These are phyloP conservation scores for Tuber borchii DNA, from an alignment of 495 filamentous ascomycete genomes.

Conservation along the genomic window DNA sequence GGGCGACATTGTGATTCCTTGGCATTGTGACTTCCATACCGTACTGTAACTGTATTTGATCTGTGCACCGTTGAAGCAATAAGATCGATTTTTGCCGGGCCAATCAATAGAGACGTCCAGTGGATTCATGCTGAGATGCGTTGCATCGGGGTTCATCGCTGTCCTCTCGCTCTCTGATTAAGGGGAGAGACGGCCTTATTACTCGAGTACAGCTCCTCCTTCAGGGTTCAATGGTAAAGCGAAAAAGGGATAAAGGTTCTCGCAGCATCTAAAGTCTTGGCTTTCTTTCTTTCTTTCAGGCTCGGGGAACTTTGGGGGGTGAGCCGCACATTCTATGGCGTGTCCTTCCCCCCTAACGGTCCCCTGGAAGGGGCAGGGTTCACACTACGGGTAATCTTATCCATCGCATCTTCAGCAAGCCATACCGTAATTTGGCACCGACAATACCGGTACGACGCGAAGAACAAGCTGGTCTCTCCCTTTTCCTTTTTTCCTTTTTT, in stretches of 20 bases:
- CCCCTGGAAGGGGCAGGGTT: neutral
- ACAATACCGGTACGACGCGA: constrained; percentile 1
- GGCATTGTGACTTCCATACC: no score
- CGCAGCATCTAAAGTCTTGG: neutral
- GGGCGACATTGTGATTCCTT: neutral
- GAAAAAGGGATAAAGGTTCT: neutral
- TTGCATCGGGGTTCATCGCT: neutral
- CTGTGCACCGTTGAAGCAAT: neutral
- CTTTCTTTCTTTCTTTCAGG: neutral
- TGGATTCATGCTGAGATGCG: neutral
- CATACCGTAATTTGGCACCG: neutral
- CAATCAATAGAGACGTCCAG: neutral
- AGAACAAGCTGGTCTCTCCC: neutral
- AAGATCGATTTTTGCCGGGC: neutral
- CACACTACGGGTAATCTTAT: constrained; percentile 10
- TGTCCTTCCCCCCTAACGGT: neutral
- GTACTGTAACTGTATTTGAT: neutral
- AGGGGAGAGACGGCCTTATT: neutral
- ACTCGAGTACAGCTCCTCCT: neutral
- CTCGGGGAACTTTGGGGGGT: neutral
- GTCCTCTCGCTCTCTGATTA: neutral
- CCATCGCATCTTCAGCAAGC: constrained; percentile 21
- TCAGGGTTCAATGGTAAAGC: neutral
- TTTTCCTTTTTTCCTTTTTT: neutral
- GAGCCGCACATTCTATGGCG: neutral